Conservation (phyloP, 345 rosid genomes). For the Conringia planisiliqua region DNA sequence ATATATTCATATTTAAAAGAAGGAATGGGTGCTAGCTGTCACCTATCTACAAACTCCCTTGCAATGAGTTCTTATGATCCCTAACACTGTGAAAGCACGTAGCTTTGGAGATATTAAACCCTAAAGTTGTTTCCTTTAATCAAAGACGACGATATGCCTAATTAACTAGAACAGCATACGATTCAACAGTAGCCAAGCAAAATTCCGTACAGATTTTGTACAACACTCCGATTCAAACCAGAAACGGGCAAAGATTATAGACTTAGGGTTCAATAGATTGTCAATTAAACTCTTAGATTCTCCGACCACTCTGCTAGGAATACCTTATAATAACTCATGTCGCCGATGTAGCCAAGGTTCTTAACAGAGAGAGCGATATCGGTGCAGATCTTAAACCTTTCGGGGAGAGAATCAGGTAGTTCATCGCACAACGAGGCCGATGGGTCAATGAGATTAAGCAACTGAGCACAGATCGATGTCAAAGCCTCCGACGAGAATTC, state of each 20-base stretch:
- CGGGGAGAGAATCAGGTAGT: slow-evolving; percentile 49
- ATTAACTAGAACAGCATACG: neutral
- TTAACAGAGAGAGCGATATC: slow-evolving; percentile 53
- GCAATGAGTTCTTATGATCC: neutral
- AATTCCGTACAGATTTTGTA: too few species aligned
- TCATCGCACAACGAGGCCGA: slow-evolving; percentile 35
- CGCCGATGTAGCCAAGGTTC: slow-evolving; percentile 60
- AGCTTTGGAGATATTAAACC: neutral
- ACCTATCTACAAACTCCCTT: neutral
- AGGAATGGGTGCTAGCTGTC: neutral
- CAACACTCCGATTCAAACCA: neutral
- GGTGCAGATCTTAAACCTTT: slow-evolving; percentile 56
- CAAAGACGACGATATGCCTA: neutral
- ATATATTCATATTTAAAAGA: neutral
- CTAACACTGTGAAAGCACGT: neutral
- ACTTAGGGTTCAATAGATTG: neutral
- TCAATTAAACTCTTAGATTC: neutral
- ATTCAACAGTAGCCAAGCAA: neutral
- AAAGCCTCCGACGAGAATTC: slow-evolving; percentile 44
- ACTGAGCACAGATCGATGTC: slow-evolving; percentile 60
- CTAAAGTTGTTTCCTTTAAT: neutral
- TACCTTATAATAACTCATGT: slow-evolving; percentile 66
- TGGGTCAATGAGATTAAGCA: slow-evolving; percentile 49
- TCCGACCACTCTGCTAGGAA: neutral
- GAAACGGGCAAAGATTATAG: neutral